Conservation (phyloP, 2,329 filamentous ascomycete genomes). For the Claviceps spartinae region DNA sequence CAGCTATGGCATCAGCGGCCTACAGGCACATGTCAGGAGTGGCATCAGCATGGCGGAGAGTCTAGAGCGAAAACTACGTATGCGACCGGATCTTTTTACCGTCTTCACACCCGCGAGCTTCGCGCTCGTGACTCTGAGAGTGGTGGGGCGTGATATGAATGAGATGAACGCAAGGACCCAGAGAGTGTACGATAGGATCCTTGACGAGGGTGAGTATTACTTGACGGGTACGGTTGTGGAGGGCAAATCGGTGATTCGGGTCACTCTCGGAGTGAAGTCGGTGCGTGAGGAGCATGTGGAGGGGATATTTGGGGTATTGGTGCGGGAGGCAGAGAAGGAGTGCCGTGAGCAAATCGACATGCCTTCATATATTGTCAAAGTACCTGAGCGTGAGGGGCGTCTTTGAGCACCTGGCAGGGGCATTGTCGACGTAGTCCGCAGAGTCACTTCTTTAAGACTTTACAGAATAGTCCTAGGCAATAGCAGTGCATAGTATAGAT, state of each 20-base stretch:
- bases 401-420: too few species aligned
- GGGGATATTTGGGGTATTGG: conserved; percentile 60
- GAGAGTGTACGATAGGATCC: conserved; percentile 61
- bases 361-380: too few species aligned
- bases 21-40: conserved; percentile 59
- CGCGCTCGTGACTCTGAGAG: conserved; percentile 62
- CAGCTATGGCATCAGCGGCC: conserved; percentile 62
- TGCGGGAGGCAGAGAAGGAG: conserved; percentile 45
- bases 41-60: conserved; percentile 56
- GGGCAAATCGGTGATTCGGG: conserved; percentile 63
- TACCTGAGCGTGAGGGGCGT: too few species aligned
- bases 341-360: background rate
- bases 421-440: too few species aligned
- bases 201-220: conserved; percentile 64
- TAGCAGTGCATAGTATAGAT: too few species aligned
- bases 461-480: too few species aligned
- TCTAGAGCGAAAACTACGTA: conserved; percentile 49
- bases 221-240: conserved; percentile 65
- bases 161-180: conserved; percentile 56
- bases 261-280: conserved; percentile 59
- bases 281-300: conserved; percentile 60
- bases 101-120: conserved; percentile 64
- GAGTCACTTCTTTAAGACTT: too few species aligned
- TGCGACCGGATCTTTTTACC: conserved; percentile 56
- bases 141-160: conserved; percentile 32